A percentile compares a stretch with the other conserved stretches of the same genome.
These are phyloP conservation scores for Alternaria brassicae DNA, from an alignment of 2,329 filamentous ascomycete species.

Conservation along the genomic window DNA sequence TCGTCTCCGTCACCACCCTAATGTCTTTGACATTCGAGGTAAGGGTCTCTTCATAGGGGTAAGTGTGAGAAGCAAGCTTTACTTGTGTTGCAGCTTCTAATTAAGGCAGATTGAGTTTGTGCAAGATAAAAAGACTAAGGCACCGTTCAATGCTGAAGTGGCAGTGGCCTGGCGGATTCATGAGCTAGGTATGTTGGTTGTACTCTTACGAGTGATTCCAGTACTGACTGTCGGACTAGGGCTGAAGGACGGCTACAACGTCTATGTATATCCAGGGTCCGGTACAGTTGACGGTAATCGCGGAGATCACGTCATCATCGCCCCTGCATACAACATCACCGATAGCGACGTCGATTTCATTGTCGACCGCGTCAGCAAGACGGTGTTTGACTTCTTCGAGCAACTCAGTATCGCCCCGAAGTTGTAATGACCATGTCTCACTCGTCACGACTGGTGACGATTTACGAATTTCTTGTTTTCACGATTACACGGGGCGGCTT, in stretches of 20 bases:
- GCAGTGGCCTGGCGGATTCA: slow-evolving; percentile 59
- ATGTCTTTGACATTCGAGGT: slow-evolving; percentile 69
- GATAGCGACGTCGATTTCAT: slow-evolving; percentile 64
- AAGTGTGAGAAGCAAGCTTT: slow-evolving; percentile 39
- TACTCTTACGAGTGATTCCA: neutral
- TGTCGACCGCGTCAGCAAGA: slow-evolving; percentile 58
- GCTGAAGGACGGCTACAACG: slow-evolving; percentile 54
- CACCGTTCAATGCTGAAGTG: slow-evolving; percentile 58
- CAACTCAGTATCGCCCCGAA: slow-evolving; percentile 9
- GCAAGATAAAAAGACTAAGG: slow-evolving; percentile 60
- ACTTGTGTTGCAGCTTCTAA: slow-evolving; percentile 11
- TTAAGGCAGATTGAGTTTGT: slow-evolving; percentile 64
- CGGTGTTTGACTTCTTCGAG: slow-evolving; percentile 60
- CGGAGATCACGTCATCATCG: slow-evolving; percentile 74
- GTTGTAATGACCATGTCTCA: neutral
- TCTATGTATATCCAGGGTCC: slow-evolving; percentile 69
- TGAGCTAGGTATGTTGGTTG: slow-evolving; percentile 54
- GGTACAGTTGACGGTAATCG: slow-evolving; percentile 65
- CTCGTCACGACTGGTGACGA: neutral
- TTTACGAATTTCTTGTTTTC: slow-evolving; percentile 3
- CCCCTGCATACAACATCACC: slow-evolving; percentile 72
- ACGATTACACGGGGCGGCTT: neutral
- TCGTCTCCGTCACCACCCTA: slow-evolving; percentile 53
- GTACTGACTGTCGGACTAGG: slow-evolving; percentile 37
- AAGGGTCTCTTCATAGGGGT: slow-evolving; percentile 65